phyloP scores from a whole-genome alignment of 805 yeast genomes.

The Candida coquimbonensis region DNA sequence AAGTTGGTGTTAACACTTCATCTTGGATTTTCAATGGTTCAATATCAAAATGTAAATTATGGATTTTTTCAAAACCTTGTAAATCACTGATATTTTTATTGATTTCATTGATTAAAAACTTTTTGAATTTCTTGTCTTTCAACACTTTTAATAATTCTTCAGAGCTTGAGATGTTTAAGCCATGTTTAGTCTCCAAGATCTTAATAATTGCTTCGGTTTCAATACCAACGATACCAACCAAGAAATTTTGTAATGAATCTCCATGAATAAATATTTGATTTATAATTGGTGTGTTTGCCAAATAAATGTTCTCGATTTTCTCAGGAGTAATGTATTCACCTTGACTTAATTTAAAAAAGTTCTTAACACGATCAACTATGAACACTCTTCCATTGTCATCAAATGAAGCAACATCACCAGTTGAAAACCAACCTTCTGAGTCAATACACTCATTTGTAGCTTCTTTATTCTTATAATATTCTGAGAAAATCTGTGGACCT shows the following conservation, averaged over 20 bases:
- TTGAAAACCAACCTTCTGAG: slow-evolving; percentile 54
- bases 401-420: slow-evolving; percentile 58
- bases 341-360: slow-evolving; percentile 62
- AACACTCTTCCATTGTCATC: slow-evolving; percentile 44
- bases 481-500: slow-evolving; percentile 54
- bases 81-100: slow-evolving; percentile 27
- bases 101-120: slow-evolving; percentile 13
- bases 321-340: slow-evolving; percentile 72
- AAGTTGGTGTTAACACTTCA: slow-evolving; percentile 62
- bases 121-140: slow-evolving; percentile 16
- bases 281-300: slow-evolving; percentile 43
- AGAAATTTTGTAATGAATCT: slow-evolving; percentile 45
- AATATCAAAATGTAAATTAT: slow-evolving; percentile 43
- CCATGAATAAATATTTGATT: slow-evolving; percentile 60
- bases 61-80: slow-evolving; percentile 58
- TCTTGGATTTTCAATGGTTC: slow-evolving; percentile 58
- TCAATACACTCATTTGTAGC: slow-evolving; percentile 49
- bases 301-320: slow-evolving; percentile 57
- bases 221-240: slow-evolving; percentile 62
- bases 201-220: slow-evolving; percentile 32
- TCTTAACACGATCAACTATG: slow-evolving; percentile 70
- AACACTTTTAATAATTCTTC: slow-evolving; percentile 11
- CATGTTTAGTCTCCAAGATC: slow-evolving; percentile 13
- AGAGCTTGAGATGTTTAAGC: slow-evolving; percentile 5
- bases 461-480: slow-evolving; percentile 47